phyloP scores from a whole-genome alignment of 306 rosid genomes.

The cucumber (Cucumis sativus) region DNA sequence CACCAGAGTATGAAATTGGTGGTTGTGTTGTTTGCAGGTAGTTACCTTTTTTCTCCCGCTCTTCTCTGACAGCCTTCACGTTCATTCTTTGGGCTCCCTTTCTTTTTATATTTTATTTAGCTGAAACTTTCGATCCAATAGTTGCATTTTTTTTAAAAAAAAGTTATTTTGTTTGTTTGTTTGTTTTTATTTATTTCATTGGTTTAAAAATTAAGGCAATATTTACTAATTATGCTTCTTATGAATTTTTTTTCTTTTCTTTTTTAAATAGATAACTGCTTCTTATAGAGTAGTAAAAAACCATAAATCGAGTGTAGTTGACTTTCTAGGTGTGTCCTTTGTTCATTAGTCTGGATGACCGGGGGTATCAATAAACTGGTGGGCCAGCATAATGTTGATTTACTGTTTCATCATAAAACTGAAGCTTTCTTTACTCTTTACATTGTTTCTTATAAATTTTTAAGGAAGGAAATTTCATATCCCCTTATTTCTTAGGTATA shows the following conservation, averaged over 20 bases:
- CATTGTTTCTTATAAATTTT: neutral
- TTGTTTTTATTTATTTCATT: neutral
- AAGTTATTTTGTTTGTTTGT: neutral
- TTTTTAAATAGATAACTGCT: neutral
- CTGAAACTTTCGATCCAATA: neutral
- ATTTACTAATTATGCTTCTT: neutral
- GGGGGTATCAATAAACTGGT: neutral
- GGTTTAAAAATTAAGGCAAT: neutral
- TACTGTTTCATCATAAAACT: neutral
- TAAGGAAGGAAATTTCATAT: neutral
- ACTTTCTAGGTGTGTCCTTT: neutral
- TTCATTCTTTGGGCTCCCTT: neutral
- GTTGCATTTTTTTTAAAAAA: neutral
- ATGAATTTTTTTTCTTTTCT: too few species aligned
- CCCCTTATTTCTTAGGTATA: neutral
- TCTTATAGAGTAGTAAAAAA: neutral
- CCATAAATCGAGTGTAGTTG: neutral
- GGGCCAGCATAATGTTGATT: neutral
- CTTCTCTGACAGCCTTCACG: neutral
- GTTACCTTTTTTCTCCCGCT: conserved; percentile 9
- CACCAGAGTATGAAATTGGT: conserved; percentile 80
- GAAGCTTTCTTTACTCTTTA: neutral
- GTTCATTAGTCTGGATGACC: neutral
- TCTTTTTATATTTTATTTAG: neutral
- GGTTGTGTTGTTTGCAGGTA: conserved; percentile 98